A percentile compares a stretch with the other conserved stretches of the same genome.
phyloP scores from a whole-genome alignment of 768 basidiomycete genomes.

The Clitopilus passeckerianus region DNA sequence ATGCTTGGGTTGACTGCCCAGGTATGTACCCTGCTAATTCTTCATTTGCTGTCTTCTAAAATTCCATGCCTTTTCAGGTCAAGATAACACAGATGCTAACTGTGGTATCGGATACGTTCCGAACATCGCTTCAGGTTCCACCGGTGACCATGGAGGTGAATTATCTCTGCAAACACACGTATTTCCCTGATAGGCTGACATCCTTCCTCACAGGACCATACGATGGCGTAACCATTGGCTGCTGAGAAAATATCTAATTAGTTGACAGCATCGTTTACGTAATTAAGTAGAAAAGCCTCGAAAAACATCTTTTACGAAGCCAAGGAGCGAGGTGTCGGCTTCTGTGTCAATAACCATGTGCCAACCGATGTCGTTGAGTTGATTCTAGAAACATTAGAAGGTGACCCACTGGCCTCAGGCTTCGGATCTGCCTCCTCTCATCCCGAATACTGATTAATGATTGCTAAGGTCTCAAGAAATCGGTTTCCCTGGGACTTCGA shows the following conservation, averaged over 20 bases:
- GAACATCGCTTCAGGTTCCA: constrained; percentile 10
- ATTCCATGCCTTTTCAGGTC: constrained; percentile 4
- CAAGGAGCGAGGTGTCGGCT: too few relatives aligned
- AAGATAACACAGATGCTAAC: constrained; percentile 14
- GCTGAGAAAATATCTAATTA: not conserved
- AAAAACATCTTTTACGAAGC: too few relatives aligned
- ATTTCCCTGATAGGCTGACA: too few relatives aligned
- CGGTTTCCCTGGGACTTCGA: too few relatives aligned
- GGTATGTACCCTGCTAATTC: not conserved
- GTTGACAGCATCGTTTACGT: not conserved
- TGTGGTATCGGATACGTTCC: constrained; percentile 15
- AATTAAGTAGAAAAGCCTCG: too few relatives aligned
- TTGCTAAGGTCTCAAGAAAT: too few relatives aligned
- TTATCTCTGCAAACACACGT: not conserved
- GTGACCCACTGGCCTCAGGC: too few relatives aligned
- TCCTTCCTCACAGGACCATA: constrained; percentile 7
- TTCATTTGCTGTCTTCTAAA: not conserved
- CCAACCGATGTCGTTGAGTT: too few relatives aligned
- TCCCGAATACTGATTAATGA: too few relatives aligned
- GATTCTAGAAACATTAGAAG: too few relatives aligned
- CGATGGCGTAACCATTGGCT: constrained; percentile 11
- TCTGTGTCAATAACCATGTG: too few relatives aligned
- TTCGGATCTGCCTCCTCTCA: too few relatives aligned
- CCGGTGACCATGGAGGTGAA: constrained; percentile 12
- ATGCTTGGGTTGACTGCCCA: constrained; percentile 14